Evolutionary conservation across 495 filamentous ascomycete species (phyloP).

Genomic region (Lepraria neglecta): DNA sequence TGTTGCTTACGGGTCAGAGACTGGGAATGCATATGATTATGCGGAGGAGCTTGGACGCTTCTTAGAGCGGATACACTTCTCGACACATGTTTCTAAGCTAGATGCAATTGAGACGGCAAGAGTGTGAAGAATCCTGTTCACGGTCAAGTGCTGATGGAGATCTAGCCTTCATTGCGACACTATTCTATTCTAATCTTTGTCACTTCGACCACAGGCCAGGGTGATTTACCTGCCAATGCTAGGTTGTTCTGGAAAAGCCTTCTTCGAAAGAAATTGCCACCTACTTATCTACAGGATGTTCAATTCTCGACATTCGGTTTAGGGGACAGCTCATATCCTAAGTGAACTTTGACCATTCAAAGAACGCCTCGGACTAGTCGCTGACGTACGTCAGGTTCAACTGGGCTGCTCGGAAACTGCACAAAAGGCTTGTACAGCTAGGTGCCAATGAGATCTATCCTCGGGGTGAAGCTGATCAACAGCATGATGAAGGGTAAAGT

Average conservation of each 20-base stretch:
- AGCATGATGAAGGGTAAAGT: conserved; percentile 78
- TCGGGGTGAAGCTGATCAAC: conserved; percentile 83
- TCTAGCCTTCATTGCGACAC: conserved; percentile 43
- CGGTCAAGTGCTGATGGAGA: neutral
- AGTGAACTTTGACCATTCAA: conserved; percentile 42
- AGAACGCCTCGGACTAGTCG: neutral
- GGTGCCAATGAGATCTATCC: conserved; percentile 72
- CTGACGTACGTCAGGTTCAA: conserved; percentile 62
- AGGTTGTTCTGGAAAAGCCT: conserved; percentile 79
- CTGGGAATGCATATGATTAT: conserved; percentile 83
- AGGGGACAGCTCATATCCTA: conserved; percentile 88
- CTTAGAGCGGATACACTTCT: conserved; percentile 68
- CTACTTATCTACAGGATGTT: conserved; percentile 58
- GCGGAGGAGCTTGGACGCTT: conserved; percentile 74
- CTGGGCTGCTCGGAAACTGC: conserved; percentile 82
- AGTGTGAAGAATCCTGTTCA: conserved; percentile 8
- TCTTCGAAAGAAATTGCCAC: conserved; percentile 66
- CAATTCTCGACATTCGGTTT: conserved; percentile 82
- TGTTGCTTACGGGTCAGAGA: conserved; percentile 90
- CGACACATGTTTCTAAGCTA: conserved; percentile 66
- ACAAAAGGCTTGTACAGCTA: conserved; percentile 77
- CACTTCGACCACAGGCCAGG: conserved; percentile 89
- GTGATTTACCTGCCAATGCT: conserved; percentile 79
- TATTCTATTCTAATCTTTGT: conserved; percentile 67
- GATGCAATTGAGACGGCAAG: conserved; percentile 68